Conservation (phyloP, 768 basidiomycete species). For the Lentinula edodes region DNA sequence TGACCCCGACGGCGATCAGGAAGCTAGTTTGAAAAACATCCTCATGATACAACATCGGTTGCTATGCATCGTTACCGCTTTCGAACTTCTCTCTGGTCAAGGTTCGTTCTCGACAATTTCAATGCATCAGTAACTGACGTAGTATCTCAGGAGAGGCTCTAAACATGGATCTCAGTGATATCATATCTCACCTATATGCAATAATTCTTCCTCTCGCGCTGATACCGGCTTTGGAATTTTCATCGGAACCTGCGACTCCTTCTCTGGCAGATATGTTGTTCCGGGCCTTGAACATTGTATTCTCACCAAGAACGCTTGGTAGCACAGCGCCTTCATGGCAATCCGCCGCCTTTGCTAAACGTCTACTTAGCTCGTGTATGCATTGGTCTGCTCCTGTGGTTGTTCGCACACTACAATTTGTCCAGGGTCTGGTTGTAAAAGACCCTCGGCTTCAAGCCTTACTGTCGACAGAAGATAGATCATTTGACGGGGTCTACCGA, state of each 20-base stretch:
- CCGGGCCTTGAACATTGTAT: constrained; percentile 74
- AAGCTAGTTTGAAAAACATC: constrained; percentile 21
- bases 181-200: constrained; percentile 77
- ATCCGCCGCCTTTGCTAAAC: constrained; percentile 89
- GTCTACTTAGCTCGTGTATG: constrained; percentile 75
- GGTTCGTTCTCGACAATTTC: constrained; percentile 36
- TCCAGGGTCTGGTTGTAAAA: constrained; percentile 63
- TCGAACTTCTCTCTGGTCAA: constrained; percentile 94
- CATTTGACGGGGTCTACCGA: constrained; percentile 78
- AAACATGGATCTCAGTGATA: constrained; percentile 90
- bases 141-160: constrained; percentile 79
- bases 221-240: constrained; percentile 57
- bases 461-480: constrained; percentile 82
- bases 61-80: constrained; percentile 92
- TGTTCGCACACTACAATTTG: constrained; percentile 68
- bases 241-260: constrained; percentile 22
- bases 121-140: not conserved
- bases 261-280: constrained; percentile 73
- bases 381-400: constrained; percentile 72
- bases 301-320: constrained; percentile 65
- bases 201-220: constrained; percentile 74
- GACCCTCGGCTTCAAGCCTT: constrained; percentile 81
- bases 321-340: constrained; percentile 60
- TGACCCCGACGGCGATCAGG: constrained; percentile 31
- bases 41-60: constrained; percentile 51